These are phyloP conservation scores for Botrytis pseudocinerea DNA, from an alignment of 2,329 filamentous ascomycete species.

Conservation along the genomic window DNA sequence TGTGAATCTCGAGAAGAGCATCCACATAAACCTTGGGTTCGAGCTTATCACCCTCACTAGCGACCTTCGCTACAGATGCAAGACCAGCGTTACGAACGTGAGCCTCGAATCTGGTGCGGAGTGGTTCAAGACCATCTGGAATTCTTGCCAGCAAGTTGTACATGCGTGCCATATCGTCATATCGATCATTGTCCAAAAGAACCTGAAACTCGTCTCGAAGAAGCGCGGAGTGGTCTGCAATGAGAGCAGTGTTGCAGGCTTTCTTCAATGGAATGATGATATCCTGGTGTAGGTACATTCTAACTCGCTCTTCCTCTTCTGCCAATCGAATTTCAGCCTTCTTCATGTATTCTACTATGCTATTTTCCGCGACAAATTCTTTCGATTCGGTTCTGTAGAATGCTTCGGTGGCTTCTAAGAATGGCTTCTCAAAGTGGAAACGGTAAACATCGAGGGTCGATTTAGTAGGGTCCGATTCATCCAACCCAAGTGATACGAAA, in stretches of 20 bases:
- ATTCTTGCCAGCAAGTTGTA: constrained; percentile 89
- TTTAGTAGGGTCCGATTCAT: constrained; percentile 90
- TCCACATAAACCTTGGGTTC: constrained; percentile 98
- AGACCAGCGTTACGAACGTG: constrained; percentile 91
- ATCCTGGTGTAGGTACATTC: constrained; percentile 87
- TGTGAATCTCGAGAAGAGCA: constrained; percentile 89
- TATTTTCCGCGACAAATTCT: constrained; percentile 93
- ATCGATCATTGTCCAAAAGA: constrained; percentile 87
- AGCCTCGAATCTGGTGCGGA: constrained; percentile 83
- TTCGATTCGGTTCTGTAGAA: constrained; percentile 94
- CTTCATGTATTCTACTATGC: constrained; percentile 99
- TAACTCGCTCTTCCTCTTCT: constrained; percentile 92
- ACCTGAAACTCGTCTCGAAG: constrained; percentile 94
- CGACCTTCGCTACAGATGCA: constrained; percentile 86
- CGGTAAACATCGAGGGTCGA: constrained; percentile 95
- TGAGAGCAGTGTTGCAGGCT: constrained; percentile 84
- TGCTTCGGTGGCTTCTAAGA: constrained; percentile 76
- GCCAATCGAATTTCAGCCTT: constrained; percentile 88
- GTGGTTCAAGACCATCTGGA: constrained; percentile 84
- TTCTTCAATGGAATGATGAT: constrained; percentile 83
- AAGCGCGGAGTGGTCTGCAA: constrained; percentile 82
- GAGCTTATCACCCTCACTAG: constrained; percentile 81
- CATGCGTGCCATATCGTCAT: constrained; percentile 95
- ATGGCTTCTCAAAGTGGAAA: constrained; percentile 88
- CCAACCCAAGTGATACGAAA: constrained; percentile 90